These are phyloP conservation scores for Russula griseocarnosa DNA, from an alignment of 768 basidiomycete genomes.

Conservation along the genomic window DNA sequence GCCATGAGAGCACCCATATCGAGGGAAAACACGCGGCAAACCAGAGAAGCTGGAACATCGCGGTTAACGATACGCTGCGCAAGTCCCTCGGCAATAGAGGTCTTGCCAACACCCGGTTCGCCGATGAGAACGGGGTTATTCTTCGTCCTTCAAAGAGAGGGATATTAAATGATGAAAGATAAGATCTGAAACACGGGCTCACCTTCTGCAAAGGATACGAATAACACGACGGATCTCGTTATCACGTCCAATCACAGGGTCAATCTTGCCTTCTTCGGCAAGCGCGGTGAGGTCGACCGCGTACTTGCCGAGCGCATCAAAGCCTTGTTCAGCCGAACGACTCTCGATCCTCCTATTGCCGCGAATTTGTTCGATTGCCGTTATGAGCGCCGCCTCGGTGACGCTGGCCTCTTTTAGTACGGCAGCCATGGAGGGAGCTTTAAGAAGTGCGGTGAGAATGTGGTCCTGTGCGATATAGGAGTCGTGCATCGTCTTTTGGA, in stretches of 20 bases:
- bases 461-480: constrained; percentile 93
- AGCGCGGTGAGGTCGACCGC: constrained; percentile 81
- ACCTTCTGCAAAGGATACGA: constrained; percentile 79
- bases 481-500: constrained; percentile 84
- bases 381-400: constrained; percentile 68
- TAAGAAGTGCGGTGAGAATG: constrained; percentile 77
- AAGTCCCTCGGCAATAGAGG: constrained; percentile 90
- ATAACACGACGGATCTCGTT: constrained; percentile 85
- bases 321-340: constrained; percentile 84
- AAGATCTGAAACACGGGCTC: constrained; percentile 9
- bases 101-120: constrained; percentile 94
- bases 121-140: constrained; percentile 98
- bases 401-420: constrained; percentile 73
- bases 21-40: constrained; percentile 75
- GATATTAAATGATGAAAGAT: neutral
- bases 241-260: constrained; percentile 91
- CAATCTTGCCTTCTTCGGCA: constrained; percentile 90
- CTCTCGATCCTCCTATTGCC: constrained; percentile 84
- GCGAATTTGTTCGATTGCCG: constrained; percentile 71
- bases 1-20: constrained; percentile 98
- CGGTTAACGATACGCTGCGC: constrained; percentile 94
- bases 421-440: constrained; percentile 61
- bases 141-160: constrained; percentile 62
- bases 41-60: constrained; percentile 75
- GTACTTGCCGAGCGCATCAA: constrained; percentile 89